A percentile compares a stretch with the other conserved stretches of the same genome.
phyloP scores from a whole-genome alignment of 2,329 filamentous ascomycete genomes.

The Colletotrichum tamarilloi region DNA sequence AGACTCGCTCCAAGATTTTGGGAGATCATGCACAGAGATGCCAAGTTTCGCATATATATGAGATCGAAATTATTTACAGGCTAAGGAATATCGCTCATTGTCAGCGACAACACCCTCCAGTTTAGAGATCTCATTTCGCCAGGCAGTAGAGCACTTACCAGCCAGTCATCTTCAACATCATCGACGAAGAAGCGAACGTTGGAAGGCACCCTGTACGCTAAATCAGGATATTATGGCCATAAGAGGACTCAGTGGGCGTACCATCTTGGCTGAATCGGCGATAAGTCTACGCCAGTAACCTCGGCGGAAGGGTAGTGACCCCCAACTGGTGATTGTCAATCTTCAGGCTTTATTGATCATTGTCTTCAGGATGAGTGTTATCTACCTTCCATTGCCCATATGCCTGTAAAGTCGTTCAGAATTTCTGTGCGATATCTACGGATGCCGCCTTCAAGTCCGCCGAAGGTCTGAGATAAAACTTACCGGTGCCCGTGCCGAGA shows the following conservation, averaged over 20 bases:
- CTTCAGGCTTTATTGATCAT: conserved; percentile 37
- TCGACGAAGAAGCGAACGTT: not conserved
- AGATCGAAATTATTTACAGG: not conserved
- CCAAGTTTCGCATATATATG: not conserved
- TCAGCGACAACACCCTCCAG: too few species aligned
- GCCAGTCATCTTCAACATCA: not conserved
- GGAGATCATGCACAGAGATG: not conserved
- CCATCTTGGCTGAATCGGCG: conserved; percentile 39
- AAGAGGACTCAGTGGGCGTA: not conserved
- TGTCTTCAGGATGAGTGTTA: not conserved
- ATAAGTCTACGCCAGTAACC: conserved; percentile 39
- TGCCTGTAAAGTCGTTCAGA: conserved; percentile 17
- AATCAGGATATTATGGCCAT: not conserved
- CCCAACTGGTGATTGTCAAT: not conserved
- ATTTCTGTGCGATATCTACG: not conserved
- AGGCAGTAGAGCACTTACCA: not conserved
- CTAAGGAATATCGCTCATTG: not conserved
- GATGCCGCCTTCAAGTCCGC: too few species aligned
- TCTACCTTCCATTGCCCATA: not conserved
- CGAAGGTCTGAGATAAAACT: conserved; percentile 3
- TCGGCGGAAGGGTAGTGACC: conserved; percentile 38
- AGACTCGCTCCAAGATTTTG: not conserved
- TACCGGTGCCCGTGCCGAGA: conserved; percentile 41
- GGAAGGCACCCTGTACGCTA: not conserved
- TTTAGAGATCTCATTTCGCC: not conserved